Base-by-base conservation (phyloP, 2,329 filamentous ascomycete species). In the Calonectria pauciramosa region DNA sequence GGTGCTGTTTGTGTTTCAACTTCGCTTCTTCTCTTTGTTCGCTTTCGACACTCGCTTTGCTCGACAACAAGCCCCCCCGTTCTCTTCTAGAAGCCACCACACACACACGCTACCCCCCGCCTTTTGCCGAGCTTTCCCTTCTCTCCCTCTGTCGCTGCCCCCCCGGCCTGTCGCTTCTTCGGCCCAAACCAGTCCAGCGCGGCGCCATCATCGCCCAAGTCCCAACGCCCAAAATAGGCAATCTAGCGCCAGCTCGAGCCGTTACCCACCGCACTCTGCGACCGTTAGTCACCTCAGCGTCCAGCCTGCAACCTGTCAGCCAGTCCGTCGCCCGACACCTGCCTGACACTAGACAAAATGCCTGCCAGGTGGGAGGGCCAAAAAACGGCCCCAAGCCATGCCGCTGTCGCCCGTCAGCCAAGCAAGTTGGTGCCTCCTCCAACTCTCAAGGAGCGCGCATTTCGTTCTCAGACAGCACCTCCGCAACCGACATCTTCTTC, bases 391-490 rank as follows among this genome's bases (percentile, higher is more conserved):
- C 36, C 26, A 32, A 60, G 56, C 44, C 47, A 49, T 54, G 56
- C 32, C 47, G 44, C 68, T 7, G 59, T 71, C 65, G 71, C 71
- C n/a, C 79, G 78, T 70, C 75, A 75, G 32, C 68, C 72, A 65
- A 60, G 68, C 70, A 76, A 77, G 16, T 71, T 80, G 63, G 75
- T 76, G 72, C 80, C 79, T 70, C 80, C 80, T 59, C 80, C 66
- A 69, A 77, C 77, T n/a, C 77, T 81, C 72, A 80, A 81, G 75
- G 77, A 81, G 49, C 77, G 79, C 63, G 76, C 76, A n/a, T 80
- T 80, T 76, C 80, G 76, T 68, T 69, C 70, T 41, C 80, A 81
- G 44, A 68, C 70, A 10, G 64, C 74, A 47, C 73, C 78, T 60
- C 71, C 72, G 18, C 76, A 72, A 28, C 75, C 68, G 51, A 47